A percentile compares a stretch with the other conserved stretches of the same genome.
These are phyloP conservation scores for Cystobasidiopsis lactophilus DNA, from an alignment of 768 basidiomycete genomes.

Conservation along the genomic window DNA sequence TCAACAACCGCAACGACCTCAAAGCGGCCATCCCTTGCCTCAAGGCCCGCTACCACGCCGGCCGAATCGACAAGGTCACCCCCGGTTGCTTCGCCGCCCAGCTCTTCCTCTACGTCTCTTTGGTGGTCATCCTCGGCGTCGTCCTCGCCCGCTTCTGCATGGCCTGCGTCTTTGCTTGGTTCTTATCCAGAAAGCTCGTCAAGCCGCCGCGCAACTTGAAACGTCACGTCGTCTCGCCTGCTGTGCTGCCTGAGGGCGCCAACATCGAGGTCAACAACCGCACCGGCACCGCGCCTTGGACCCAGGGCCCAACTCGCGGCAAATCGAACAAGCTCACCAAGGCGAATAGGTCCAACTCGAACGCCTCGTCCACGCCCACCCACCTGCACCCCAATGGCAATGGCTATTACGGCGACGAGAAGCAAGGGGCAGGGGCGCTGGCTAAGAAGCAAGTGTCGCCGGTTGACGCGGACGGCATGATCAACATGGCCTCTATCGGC, in stretches of 20 bases:
- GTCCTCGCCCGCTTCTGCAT: conserved; percentile 80
- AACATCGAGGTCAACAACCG: conserved; percentile 79
- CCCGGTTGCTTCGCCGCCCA: conserved; percentile 85
- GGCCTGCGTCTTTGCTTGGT: conserved; percentile 96
- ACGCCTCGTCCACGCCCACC: background rate
- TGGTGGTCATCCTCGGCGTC: conserved; percentile 74
- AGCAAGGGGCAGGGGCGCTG: conserved; percentile 23
- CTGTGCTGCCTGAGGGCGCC: conserved; percentile 88
- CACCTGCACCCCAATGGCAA: background rate
- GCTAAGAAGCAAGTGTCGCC: conserved; percentile 24
- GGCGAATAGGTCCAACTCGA: background rate
- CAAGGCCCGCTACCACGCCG: conserved; percentile 63
- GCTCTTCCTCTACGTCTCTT: conserved; percentile 68
- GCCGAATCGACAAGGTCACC: conserved; percentile 86
- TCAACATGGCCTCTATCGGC: conserved; percentile 76
- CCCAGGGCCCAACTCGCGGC: conserved; percentile 27
- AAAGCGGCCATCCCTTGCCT: conserved; percentile 56
- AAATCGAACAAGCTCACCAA: conserved; percentile 23
- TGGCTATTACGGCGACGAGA: conserved; percentile 34
- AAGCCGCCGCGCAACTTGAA: conserved; percentile 55
- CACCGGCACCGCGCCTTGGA: conserved; percentile 88
- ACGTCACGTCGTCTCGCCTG: conserved; percentile 70
- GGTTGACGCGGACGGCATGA: conserved; percentile 41
- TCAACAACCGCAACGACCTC: conserved; percentile 47
- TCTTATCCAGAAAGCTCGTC: conserved; percentile 60